Base-by-base conservation (phyloP, 2,329 filamentous ascomycete genomes). In the Fusarium penzigii region DNA sequence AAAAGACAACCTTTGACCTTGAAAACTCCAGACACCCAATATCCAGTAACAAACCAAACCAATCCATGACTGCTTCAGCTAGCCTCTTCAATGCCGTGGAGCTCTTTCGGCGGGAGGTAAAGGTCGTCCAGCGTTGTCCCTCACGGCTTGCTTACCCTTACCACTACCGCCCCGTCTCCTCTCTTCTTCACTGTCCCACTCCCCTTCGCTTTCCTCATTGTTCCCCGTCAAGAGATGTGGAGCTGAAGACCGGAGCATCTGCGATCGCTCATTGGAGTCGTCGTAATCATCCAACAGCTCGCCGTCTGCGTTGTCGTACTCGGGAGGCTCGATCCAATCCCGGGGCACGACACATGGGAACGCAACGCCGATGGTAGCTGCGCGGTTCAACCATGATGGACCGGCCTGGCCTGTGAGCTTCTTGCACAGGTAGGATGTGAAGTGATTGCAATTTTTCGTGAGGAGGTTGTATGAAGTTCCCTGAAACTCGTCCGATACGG, bases 371-470 rank as follows among this genome's bases (percentile, higher is more conserved):
- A 95, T 90, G 61, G 83, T 87, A n/a, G 90, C 90, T 1, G 90
- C 90, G 49, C 90, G 83, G 66, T 95, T 95, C 48, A 95, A 75
- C 88, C 90, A 95, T 16, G 71, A 73, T 0, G 90, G 90, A 0
- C 88, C 88, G 1, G 84, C 75, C 42, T 83, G 80, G 6, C 86
- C 84, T 2, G 89, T 93, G 49, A 95, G 78, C 59, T 82, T 83
- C 68, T 87, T 78, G 71, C 88, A 92, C 16, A 95, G 79, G 63
- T 88, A 84, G 17, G 84, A 85, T 2, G 90, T 93, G 69, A 95
- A 95, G 69, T 95, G 90, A 69, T 95, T 95, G 79, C 90, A 95
- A 71, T 95, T 95, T 62, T 85, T 85, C 17, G 86, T 91, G 42
- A 95, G 78, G 13, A 95, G 81, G 65, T 94, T 93, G 72, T 95